phyloP scores from a whole-genome alignment of 371 early-diverging fungal species.

The Dichotomocladium elegans region DNA sequence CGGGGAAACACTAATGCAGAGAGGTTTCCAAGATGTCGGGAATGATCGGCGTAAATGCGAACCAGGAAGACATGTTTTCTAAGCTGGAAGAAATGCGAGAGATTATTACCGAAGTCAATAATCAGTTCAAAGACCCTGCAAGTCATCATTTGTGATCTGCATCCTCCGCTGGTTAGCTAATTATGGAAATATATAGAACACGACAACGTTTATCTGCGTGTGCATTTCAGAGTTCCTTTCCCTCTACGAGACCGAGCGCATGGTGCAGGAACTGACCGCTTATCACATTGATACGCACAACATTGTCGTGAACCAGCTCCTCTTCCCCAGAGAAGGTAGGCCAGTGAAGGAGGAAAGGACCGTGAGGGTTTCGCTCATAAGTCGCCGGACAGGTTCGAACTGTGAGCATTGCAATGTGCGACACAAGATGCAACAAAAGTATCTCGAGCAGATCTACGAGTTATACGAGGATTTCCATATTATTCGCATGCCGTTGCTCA shows the following conservation, averaged over 20 bases:
- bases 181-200: constrained; percentile 56
- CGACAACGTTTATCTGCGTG: constrained; percentile 97
- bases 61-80: constrained; percentile 92
- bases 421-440: constrained; percentile 97
- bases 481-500: constrained; percentile 87
- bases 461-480: constrained; percentile 97
- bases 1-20: neutral
- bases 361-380: neutral
- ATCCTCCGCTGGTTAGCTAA: neutral
- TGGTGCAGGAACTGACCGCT: constrained; percentile 96
- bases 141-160: too few relatives aligned
- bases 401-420: constrained; percentile 96
- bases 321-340: constrained; percentile 87
- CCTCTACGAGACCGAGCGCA: constrained; percentile 97
- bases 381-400: constrained; percentile 55
- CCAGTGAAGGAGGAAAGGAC: neutral
- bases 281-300: constrained; percentile 98
- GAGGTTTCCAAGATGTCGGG: constrained; percentile 89
- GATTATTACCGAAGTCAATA: constrained; percentile 94
- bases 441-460: constrained; percentile 95
- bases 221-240: constrained; percentile 99
- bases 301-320: constrained; percentile 97
- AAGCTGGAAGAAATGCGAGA: constrained; percentile 93
- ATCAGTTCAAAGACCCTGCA: constrained; percentile 95
- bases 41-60: constrained; percentile 92